phyloP scores from a whole-genome alignment of 2,329 filamentous ascomycete species.

The Sporothrix phasma region DNA sequence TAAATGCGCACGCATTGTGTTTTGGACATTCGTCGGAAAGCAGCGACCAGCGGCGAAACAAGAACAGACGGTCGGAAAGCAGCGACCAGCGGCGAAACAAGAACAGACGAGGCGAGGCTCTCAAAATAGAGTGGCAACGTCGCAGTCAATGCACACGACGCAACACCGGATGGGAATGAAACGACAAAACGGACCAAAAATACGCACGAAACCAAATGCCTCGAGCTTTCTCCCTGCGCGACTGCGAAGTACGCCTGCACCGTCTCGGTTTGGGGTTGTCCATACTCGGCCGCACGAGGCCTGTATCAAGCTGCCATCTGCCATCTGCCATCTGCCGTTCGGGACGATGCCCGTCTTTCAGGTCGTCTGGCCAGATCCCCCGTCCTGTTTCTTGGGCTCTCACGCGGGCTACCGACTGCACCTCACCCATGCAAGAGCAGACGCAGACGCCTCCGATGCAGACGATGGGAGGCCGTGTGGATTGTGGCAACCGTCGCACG shows the following conservation, averaged over 20 bases:
- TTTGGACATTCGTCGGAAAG: background rate
- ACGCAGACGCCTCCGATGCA: background rate
- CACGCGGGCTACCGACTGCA: background rate
- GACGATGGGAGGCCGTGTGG: background rate
- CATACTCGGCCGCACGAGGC: no score
- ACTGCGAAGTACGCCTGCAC: background rate
- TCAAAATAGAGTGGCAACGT: background rate
- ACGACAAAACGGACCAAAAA: background rate
- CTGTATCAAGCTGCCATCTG: no score
- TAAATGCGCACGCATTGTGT: background rate
- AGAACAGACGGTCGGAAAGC: background rate
- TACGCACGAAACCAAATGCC: background rate
- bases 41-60: background rate
- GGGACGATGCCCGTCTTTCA: background rate
- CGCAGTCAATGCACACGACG: background rate
- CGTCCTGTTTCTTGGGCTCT: background rate
- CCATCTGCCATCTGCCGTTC: no score
- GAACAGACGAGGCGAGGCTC: background rate
- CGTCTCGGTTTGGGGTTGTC: background rate
- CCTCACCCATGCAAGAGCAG: background rate
- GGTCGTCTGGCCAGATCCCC: background rate
- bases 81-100: no score
- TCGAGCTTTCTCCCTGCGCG: background rate
- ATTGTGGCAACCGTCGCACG: no score
- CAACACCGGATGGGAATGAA: background rate